Evolutionary conservation across 768 basidiomycete genomes (phyloP).

Genomic region (Tephrocybe rancida): DNA sequence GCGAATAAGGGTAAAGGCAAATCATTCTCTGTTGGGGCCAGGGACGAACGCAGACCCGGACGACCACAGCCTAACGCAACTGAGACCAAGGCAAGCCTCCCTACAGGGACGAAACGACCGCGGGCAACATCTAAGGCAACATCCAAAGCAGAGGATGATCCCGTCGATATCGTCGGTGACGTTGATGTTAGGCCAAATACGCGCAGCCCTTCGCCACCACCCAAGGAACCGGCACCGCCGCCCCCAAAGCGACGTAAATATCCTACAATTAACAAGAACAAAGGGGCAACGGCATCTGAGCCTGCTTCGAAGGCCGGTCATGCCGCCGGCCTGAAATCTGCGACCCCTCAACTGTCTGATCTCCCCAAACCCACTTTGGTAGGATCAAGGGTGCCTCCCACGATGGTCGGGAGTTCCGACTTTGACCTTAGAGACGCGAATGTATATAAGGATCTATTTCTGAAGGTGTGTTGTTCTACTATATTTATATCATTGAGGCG

Average conservation of each 20-base stretch:
- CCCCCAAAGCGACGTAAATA: conserved; percentile 48
- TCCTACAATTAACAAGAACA: conserved; percentile 71
- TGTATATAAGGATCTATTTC: conserved; percentile 69
- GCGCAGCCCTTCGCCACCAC: conserved; percentile 27
- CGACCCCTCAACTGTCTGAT: conserved; percentile 29
- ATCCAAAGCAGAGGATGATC: conserved; percentile 33
- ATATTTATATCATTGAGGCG: background rate
- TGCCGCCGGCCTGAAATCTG: conserved; percentile 24
- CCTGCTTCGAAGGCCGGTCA: conserved; percentile 26
- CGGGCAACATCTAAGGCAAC: conserved; percentile 29
- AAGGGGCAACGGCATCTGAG: conserved; percentile 31
- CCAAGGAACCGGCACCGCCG: conserved; percentile 34
- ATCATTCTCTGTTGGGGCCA: conserved; percentile 4
- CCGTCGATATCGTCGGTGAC: conserved; percentile 37
- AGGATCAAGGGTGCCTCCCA: conserved; percentile 39
- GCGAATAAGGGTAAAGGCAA: conserved; percentile 15
- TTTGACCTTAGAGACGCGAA: conserved; percentile 63
- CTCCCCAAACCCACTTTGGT: conserved; percentile 25
- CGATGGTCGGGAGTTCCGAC: conserved; percentile 51
- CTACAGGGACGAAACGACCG: conserved; percentile 30
- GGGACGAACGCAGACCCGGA: conserved; percentile 34
- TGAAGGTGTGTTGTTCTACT: conserved; percentile 38
- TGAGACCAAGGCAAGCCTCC: conserved; percentile 21
- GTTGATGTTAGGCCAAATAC: conserved; percentile 19
- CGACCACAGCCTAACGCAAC: conserved; percentile 42